phyloP scores from a whole-genome alignment of 1,139 yeast genomes.

The Hyphopichia buzzinii region DNA sequence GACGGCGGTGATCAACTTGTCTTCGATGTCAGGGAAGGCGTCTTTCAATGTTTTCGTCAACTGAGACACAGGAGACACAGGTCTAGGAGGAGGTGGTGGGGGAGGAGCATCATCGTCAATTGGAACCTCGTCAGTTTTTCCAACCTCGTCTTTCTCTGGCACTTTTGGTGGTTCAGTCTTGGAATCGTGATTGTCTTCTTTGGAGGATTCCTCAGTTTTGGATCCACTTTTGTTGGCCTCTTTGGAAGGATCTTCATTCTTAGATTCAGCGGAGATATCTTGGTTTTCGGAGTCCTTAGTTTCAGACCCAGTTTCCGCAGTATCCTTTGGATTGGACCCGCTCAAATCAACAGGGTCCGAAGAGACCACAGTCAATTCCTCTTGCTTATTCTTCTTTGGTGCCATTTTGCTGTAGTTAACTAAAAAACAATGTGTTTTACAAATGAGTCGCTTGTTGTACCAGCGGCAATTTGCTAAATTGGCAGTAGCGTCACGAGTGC shows the following conservation, averaged over 20 bases:
- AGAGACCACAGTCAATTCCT: constrained; percentile 31
- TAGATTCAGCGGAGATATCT: constrained; percentile 7
- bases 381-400: constrained; percentile 13
- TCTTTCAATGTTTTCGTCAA: constrained; percentile 60
- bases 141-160: constrained; percentile 5
- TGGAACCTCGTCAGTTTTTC: constrained; percentile 11
- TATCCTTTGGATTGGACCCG: constrained; percentile 3
- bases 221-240: constrained; percentile 7
- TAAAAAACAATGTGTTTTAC: too few relatives aligned
- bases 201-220: constrained; percentile 2
- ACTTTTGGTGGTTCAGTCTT: constrained; percentile 5
- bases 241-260: constrained; percentile 8
- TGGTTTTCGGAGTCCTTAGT: constrained; percentile 1
- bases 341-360: constrained; percentile 34
- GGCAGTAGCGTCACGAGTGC: too few relatives aligned
- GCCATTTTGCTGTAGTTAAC: neutral
- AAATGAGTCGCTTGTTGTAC: too few relatives aligned
- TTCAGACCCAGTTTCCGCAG: constrained; percentile 8
- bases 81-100: constrained; percentile 77
- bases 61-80: constrained; percentile 54
- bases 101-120: constrained; percentile 26
- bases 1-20: constrained; percentile 68
- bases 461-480: too few relatives aligned
- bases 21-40: constrained; percentile 80
- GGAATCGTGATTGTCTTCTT: constrained; percentile 5